phyloP scores from a whole-genome alignment of 1,284 basidiomycete species.

The Ganoderma sp. region DNA sequence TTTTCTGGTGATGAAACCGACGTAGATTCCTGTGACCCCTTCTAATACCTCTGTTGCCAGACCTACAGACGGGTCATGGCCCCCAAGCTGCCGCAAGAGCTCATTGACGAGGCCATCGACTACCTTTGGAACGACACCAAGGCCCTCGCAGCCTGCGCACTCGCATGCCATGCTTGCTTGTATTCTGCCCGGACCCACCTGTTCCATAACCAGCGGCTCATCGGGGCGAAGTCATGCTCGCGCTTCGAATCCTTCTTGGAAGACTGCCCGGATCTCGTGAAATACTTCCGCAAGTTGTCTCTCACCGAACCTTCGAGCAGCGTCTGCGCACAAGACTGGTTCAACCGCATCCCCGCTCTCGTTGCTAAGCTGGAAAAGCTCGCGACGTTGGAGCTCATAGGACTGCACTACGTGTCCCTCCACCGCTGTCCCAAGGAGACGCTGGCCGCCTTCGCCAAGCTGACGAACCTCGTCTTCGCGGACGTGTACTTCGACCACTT shows the following conservation, averaged over 20 bases:
- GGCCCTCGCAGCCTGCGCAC: conserved; percentile 42
- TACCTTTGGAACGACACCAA: conserved; percentile 42
- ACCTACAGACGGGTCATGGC: conserved; percentile 12
- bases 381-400: conserved; percentile 28
- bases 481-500: conserved; percentile 33
- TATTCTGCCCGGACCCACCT: conserved; percentile 44
- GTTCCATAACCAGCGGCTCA: conserved; percentile 35
- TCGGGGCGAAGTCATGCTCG: conserved; percentile 18
- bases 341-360: conserved; percentile 26
- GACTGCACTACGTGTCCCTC: conserved; percentile 30
- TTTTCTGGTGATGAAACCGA: neutral
- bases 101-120: conserved; percentile 44
- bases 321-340: conserved; percentile 28
- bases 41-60: no score
- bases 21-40: neutral
- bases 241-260: conserved; percentile 32
- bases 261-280: conserved; percentile 18
- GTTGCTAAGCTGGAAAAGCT: conserved; percentile 24
- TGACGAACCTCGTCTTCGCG: conserved; percentile 28
- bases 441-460: conserved; percentile 22
- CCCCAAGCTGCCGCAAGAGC: conserved; percentile 36
- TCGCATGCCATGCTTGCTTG: conserved; percentile 43
- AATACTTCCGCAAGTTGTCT: conserved; percentile 28
- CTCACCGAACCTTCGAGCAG: conserved; percentile 28
- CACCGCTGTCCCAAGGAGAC: conserved; percentile 18